Evolutionary conservation across 441 rosid genomes (phyloP).

Genomic region (Euphorbia corollata): DNA sequence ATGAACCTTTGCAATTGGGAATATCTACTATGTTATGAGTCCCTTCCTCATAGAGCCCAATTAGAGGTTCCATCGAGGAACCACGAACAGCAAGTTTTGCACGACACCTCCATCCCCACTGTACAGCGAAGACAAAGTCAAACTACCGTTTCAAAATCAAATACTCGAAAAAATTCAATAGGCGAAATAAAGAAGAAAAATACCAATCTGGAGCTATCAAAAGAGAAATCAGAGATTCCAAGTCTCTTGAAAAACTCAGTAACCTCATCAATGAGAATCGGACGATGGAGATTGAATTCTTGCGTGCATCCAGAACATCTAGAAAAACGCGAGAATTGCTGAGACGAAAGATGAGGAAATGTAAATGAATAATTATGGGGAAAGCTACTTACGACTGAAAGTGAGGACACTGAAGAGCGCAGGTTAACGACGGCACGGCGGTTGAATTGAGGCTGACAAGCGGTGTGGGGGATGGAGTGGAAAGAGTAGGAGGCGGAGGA

Average conservation of each 20-base stretch:
- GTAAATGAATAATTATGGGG: not conserved
- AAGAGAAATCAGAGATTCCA: slow-evolving; percentile 74
- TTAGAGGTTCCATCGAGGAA: slow-evolving; percentile 46
- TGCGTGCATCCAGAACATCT: slow-evolving; percentile 95
- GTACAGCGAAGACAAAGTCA: slow-evolving; percentile 23
- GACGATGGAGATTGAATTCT: slow-evolving; percentile 77
- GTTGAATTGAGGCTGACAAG: slow-evolving; percentile 23
- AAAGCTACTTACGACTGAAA: slow-evolving; percentile 52
- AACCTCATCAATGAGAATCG: slow-evolving; percentile 66
- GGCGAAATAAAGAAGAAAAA: not conserved
- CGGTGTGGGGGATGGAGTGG: slow-evolving; percentile 17
- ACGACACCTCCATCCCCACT: slow-evolving; percentile 95
- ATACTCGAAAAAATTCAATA: not conserved
- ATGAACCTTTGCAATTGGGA: slow-evolving; percentile 68
- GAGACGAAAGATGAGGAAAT: not conserved
- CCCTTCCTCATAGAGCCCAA: slow-evolving; percentile 83
- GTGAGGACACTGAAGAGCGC: slow-evolving; percentile 78
- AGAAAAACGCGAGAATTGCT: slow-evolving; percentile 4
- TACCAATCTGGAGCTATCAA: slow-evolving; percentile 77
- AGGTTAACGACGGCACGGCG: slow-evolving; percentile 32
- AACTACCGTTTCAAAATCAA: not conserved
- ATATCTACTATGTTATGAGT: slow-evolving; percentile 80
- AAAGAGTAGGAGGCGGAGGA: slow-evolving; percentile 12
- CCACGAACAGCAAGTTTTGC: slow-evolving; percentile 91
- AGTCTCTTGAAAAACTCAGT: slow-evolving; percentile 48